Evolutionary conservation across 2,329 filamentous ascomycete genomes (phyloP).

Genomic region (Thielaviopsis punctulata): DNA sequence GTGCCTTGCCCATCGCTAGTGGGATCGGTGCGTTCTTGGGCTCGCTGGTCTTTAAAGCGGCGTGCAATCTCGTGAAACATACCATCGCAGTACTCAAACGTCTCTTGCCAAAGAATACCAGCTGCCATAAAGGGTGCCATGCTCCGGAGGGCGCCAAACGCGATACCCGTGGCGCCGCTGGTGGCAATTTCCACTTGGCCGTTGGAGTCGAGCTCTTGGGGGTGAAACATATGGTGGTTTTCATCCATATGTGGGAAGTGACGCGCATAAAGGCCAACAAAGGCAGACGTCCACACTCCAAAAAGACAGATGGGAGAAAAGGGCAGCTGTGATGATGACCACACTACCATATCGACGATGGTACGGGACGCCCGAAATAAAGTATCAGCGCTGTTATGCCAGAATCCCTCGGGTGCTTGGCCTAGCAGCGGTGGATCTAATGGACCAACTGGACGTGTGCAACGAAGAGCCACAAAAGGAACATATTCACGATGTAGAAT

Average conservation of each 20-base stretch:
- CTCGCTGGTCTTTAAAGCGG: constrained; percentile 24
- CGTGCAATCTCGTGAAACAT: constrained; percentile 27
- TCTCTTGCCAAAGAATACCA: constrained; percentile 37
- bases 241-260: constrained; percentile 55
- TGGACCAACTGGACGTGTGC: constrained; percentile 31
- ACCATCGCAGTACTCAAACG: constrained; percentile 33
- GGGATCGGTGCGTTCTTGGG: constrained; percentile 8
- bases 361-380: constrained; percentile 46
- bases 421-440: constrained; percentile 25
- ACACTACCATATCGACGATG: constrained; percentile 46
- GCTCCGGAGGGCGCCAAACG: constrained; percentile 31
- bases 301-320: constrained; percentile 53
- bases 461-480: constrained; percentile 21
- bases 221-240: constrained; percentile 30
- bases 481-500: constrained; percentile 23
- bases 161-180: constrained; percentile 27
- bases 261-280: constrained; percentile 46
- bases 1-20: constrained; percentile 18
- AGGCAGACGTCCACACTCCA: constrained; percentile 48
- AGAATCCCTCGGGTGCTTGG: constrained; percentile 29
- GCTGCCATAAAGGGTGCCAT: constrained; percentile 37
- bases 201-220: constrained; percentile 18
- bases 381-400: constrained; percentile 42
- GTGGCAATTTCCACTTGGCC: constrained; percentile 18
- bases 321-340: constrained; percentile 43